A percentile compares a stretch with the other conserved stretches of the same genome.
phyloP scores from a whole-genome alignment of 495 filamentous ascomycete species.

The Hypoxylon perforatum region DNA sequence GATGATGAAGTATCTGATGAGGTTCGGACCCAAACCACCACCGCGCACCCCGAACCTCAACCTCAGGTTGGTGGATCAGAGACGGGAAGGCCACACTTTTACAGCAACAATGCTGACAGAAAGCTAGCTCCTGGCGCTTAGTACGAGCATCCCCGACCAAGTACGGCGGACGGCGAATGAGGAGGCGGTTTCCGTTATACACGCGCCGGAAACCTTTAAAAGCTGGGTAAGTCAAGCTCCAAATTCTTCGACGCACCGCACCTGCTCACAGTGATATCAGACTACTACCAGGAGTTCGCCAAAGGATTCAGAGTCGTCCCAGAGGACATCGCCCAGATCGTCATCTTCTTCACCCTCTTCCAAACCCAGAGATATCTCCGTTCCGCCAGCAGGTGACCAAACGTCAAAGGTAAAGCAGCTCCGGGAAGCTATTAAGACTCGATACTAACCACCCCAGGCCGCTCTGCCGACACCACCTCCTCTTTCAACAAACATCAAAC shows the following conservation, averaged over 20 bases:
- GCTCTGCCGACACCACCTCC: slow-evolving; percentile 64
- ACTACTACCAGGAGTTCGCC: slow-evolving; percentile 50
- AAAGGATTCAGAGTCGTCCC: slow-evolving; percentile 40
- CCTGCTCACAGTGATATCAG: slow-evolving; percentile 37
- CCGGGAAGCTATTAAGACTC: slow-evolving; percentile 20
- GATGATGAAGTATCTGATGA: slow-evolving; percentile 73
- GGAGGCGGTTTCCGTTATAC: slow-evolving; percentile 86
- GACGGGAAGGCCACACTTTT: slow-evolving; percentile 46
- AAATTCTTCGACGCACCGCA: background rate
- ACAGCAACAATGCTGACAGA: slow-evolving; percentile 39
- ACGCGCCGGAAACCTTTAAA: slow-evolving; percentile 82
- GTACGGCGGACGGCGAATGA: slow-evolving; percentile 68
- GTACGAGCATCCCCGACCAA: slow-evolving; percentile 66
- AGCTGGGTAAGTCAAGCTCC: slow-evolving; percentile 70
- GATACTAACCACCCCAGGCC: slow-evolving; percentile 41
- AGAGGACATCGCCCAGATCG: slow-evolving; percentile 41
- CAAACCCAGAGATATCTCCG: slow-evolving; percentile 37
- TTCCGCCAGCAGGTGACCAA: slow-evolving; percentile 42
- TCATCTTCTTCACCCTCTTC: slow-evolving; percentile 35
- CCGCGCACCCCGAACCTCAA: slow-evolving; percentile 38
- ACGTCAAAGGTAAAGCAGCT: slow-evolving; percentile 48
- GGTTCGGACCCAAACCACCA: slow-evolving; percentile 41
- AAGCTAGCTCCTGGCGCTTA: slow-evolving; percentile 66
- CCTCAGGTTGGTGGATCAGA: slow-evolving; percentile 46
- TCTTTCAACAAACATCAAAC: slow-evolving; percentile 74